Evolutionary conservation across 2,329 filamentous ascomycete species (phyloP).

Genomic region (Stachybotrys chlorohalonatus): DNA sequence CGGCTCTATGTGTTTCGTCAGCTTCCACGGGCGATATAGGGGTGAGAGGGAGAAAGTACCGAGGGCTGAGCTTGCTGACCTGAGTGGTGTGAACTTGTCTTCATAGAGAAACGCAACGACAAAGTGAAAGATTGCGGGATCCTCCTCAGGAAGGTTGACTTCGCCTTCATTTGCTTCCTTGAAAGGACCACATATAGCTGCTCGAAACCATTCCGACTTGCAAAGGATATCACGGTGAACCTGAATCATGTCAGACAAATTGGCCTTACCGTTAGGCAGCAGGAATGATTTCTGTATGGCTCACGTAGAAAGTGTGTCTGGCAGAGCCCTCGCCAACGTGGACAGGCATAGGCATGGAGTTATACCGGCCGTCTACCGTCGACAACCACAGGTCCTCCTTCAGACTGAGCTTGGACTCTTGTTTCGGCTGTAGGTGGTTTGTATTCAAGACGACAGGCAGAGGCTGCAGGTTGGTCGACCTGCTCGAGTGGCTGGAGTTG

Average conservation of each 20-base stretch:
- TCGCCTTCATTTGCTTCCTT: slow-evolving; percentile 34
- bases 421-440: slow-evolving; percentile 7
- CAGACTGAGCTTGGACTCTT: slow-evolving; percentile 12
- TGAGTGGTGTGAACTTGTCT: slow-evolving; percentile 34
- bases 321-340: slow-evolving; percentile 30
- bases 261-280: too few relatives aligned
- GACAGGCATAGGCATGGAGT: slow-evolving; percentile 33
- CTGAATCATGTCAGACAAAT: slow-evolving; percentile 13
- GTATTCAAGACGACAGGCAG: slow-evolving; percentile 12
- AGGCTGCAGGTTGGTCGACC: slow-evolving; percentile 3
- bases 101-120: slow-evolving; percentile 43
- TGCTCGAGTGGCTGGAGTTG: neutral
- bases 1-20: slow-evolving; percentile 7
- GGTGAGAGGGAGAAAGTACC: slow-evolving; percentile 13
- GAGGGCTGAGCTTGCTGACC: slow-evolving; percentile 29
- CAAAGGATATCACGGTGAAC: slow-evolving; percentile 37
- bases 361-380: slow-evolving; percentile 39
- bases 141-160: slow-evolving; percentile 40
- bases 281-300: neutral
- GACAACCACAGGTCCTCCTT: slow-evolving; percentile 39
- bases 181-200: slow-evolving; percentile 37
- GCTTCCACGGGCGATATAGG: neutral
- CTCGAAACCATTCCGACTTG: slow-evolving; percentile 38
- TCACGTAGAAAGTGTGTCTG: slow-evolving; percentile 31
- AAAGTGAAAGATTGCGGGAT: slow-evolving; percentile 41